Evolutionary conservation across 2,329 filamentous ascomycete species (phyloP).

Genomic region (Fusarium papillatum): DNA sequence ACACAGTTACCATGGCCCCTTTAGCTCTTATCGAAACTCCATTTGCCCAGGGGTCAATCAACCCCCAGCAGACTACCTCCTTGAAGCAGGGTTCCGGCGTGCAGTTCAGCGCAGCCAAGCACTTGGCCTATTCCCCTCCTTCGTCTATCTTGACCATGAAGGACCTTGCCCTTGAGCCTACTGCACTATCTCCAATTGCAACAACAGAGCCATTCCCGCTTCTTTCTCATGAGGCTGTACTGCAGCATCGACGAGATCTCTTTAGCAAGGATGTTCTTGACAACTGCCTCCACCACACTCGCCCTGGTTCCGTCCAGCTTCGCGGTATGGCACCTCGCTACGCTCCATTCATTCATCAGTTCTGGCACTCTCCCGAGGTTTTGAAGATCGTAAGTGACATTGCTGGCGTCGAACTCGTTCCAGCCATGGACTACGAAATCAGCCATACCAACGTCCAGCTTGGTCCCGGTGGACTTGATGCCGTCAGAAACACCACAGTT

Average conservation of each 20-base stretch:
- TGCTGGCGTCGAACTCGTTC: constrained; percentile 70
- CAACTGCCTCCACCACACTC: constrained; percentile 46
- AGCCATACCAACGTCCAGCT: constrained; percentile 67
- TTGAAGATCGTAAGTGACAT: constrained; percentile 67
- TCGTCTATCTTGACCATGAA: constrained; percentile 34
- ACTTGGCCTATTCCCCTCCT: constrained; percentile 33
- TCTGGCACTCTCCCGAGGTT: constrained; percentile 69
- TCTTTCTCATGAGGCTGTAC: constrained; percentile 39
- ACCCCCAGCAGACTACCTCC: background rate
- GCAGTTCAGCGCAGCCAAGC: constrained; percentile 32
- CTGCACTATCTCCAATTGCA: constrained; percentile 39
- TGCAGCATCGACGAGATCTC: constrained; percentile 36
- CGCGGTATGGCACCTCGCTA: constrained; percentile 47
- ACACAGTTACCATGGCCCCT: constrained; percentile 27
- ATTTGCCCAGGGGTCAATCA: background rate
- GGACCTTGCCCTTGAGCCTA: constrained; percentile 34
- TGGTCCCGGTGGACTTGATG: constrained; percentile 33
- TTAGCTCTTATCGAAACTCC: constrained; percentile 17
- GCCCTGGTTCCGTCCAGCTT: constrained; percentile 44
- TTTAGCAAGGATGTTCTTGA: constrained; percentile 44
- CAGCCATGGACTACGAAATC: constrained; percentile 69
- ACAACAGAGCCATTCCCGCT: constrained; percentile 48
- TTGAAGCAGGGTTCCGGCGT: background rate
- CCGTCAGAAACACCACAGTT: constrained; percentile 42
- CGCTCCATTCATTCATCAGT: constrained; percentile 47